These are phyloP conservation scores for Aspergillus sp. DNA, from an alignment of 2,329 filamentous ascomycete species.

Conservation along the genomic window DNA sequence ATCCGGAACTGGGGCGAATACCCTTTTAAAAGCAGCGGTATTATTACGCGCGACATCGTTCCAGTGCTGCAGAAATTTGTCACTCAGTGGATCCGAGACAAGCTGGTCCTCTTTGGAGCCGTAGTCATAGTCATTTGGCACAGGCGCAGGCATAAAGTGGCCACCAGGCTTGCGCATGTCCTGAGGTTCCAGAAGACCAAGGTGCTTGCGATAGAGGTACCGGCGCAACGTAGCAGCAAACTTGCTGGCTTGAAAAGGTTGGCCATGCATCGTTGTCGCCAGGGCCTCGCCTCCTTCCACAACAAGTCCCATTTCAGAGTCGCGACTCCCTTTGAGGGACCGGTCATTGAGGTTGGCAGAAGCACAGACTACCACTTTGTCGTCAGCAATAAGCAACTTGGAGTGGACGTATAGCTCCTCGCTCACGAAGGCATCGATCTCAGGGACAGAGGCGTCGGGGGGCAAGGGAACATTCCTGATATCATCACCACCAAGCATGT, in stretches of 20 bases:
- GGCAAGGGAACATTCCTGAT: neutral
- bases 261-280: neutral
- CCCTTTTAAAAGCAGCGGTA: neutral
- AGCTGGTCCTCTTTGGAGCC: neutral
- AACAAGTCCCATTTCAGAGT: neutral
- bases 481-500: neutral
- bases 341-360: constrained; percentile 2
- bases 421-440: neutral
- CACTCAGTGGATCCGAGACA: neutral
- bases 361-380: neutral
- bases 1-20: neutral
- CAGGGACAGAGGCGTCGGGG: neutral
- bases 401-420: constrained; percentile 1
- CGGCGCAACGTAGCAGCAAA: neutral
- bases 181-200: neutral
- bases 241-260: neutral
- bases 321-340: neutral
- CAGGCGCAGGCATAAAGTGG: neutral
- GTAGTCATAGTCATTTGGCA: neutral
- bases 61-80: neutral
- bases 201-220: neutral
- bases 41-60: neutral
- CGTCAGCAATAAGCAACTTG: neutral
- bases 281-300: neutral
- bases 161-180: neutral